Evolutionary conservation across 768 basidiomycete genomes (phyloP).

Genomic region (Boletus vinaceobasis): DNA sequence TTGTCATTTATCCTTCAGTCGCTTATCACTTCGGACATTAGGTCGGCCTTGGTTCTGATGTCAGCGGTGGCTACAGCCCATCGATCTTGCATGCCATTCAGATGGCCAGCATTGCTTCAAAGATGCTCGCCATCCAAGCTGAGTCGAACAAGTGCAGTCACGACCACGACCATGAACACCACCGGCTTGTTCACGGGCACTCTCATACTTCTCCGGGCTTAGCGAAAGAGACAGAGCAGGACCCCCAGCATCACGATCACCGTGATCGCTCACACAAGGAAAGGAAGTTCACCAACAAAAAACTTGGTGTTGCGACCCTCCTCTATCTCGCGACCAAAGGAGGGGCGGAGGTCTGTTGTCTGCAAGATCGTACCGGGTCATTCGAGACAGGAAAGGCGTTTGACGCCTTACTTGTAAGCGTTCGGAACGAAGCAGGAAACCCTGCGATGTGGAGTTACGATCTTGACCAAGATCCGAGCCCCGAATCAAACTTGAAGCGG

Average conservation of each 20-base stretch:
- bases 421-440: slow-evolving; percentile 50
- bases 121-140: slow-evolving; percentile 58
- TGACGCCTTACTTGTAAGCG: slow-evolving; percentile 77
- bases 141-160: slow-evolving; percentile 10
- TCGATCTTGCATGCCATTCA: slow-evolving; percentile 77
- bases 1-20: background rate
- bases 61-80: slow-evolving; percentile 80
- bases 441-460: slow-evolving; percentile 51
- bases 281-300: slow-evolving; percentile 48
- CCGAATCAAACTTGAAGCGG: slow-evolving; percentile 41
- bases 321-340: slow-evolving; percentile 91
- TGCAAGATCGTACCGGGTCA: slow-evolving; percentile 68
- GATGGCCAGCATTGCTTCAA: slow-evolving; percentile 77
- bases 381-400: slow-evolving; percentile 83
- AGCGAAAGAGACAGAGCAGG: background rate
- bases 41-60: slow-evolving; percentile 95
- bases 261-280: slow-evolving; percentile 1
- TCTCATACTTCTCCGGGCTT: background rate
- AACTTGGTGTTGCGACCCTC: slow-evolving; percentile 69
- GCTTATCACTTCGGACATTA: slow-evolving; percentile 27
- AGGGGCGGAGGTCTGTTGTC: slow-evolving; percentile 78
- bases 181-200: background rate
- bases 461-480: slow-evolving; percentile 34
- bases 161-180: background rate
- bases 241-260: background rate